Evolutionary conservation across 495 filamentous ascomycete genomes (phyloP).

Genomic region (Terfezia boudieri): DNA sequence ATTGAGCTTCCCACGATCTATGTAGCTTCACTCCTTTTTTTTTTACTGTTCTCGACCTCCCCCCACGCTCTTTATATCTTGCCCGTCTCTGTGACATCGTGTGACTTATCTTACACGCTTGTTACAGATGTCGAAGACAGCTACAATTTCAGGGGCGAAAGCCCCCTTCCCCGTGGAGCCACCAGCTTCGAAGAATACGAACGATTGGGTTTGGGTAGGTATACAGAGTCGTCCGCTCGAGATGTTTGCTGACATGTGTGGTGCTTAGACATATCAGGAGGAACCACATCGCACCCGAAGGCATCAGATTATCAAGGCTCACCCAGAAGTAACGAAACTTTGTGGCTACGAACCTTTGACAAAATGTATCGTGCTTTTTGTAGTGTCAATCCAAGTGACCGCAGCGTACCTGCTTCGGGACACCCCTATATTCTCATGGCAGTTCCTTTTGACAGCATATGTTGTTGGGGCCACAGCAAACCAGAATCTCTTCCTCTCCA

Average conservation of each 20-base stretch:
- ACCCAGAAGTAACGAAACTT: constrained; percentile 94
- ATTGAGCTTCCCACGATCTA: too few relatives aligned
- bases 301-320: constrained; percentile 89
- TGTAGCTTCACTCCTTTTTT: too few relatives aligned
- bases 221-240: not conserved
- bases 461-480: constrained; percentile 87
- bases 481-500: constrained; percentile 96
- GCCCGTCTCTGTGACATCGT: too few relatives aligned
- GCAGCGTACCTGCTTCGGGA: constrained; percentile 62
- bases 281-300: constrained; percentile 85
- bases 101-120: too few relatives aligned
- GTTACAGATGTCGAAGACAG: not conserved
- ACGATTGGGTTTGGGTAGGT: constrained; percentile 18
- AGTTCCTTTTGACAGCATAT: constrained; percentile 71
- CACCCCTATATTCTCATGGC: constrained; percentile 58
- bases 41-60: too few relatives aligned
- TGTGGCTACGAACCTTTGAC: constrained; percentile 92
- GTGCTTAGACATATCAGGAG: constrained; percentile 87
- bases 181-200: not conserved
- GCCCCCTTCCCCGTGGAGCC: not conserved
- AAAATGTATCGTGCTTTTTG: constrained; percentile 70
- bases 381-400: constrained; percentile 60
- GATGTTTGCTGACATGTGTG: not conserved
- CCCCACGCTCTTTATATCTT: too few relatives aligned
- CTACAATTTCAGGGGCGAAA: not conserved